These are phyloP conservation scores for Centella asiatica DNA, from an alignment of 129 eudicot species.

Conservation along the genomic window DNA sequence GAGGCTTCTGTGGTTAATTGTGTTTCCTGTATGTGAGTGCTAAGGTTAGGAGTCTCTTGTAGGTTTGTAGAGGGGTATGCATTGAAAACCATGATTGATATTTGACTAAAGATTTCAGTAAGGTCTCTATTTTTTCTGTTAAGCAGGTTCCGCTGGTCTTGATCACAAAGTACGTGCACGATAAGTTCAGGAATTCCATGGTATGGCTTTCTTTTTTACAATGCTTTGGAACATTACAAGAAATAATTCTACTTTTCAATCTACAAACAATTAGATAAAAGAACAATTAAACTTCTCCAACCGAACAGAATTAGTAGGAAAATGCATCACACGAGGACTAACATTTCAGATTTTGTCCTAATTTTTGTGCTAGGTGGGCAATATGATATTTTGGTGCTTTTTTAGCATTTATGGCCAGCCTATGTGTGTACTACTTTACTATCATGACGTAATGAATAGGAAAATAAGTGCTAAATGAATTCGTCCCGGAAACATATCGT, in stretches of 20 bases:
- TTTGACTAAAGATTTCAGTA: background rate
- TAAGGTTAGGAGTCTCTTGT: background rate
- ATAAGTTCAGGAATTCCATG: slow-evolving; percentile 86
- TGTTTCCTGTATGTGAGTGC: background rate
- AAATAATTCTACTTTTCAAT: too few relatives aligned
- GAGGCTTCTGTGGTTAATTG: background rate
- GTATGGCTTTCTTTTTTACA: slow-evolving; percentile 29
- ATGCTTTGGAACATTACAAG: background rate
- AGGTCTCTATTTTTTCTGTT: background rate
- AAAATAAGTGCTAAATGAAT: slow-evolving; percentile 30
- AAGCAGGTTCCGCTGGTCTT: slow-evolving; percentile 85
- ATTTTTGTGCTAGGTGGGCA: slow-evolving; percentile 60
- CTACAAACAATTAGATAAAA: too few relatives aligned
- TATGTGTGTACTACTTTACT: slow-evolving; percentile 72
- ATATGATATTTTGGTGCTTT: slow-evolving; percentile 90
- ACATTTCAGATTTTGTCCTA: background rate
- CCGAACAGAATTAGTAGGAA: background rate
- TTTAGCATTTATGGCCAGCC: slow-evolving; percentile 86
- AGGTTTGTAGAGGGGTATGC: background rate
- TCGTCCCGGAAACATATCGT: background rate
- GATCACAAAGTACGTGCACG: slow-evolving; percentile 63
- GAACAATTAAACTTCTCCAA: background rate
- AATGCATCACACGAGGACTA: background rate
- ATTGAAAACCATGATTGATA: background rate
- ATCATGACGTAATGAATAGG: slow-evolving; percentile 84